phyloP scores from a whole-genome alignment of 2,329 filamentous ascomycete genomes.

The Monilinia aucupariae region DNA sequence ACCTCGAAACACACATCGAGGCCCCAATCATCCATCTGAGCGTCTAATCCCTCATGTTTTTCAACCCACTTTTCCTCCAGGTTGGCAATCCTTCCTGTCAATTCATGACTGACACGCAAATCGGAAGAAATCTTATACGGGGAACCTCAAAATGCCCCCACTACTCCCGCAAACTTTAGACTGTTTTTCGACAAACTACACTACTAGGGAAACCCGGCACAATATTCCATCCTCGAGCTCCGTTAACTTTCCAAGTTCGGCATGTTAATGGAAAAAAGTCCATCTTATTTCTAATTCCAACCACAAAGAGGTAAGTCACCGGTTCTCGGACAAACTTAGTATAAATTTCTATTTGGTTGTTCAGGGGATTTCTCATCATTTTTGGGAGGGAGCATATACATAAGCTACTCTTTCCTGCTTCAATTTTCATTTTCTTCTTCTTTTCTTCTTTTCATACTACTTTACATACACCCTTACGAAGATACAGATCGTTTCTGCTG shows the following conservation, averaged over 20 bases:
- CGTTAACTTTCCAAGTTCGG: background rate
- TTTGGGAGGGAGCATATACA: slow-evolving; percentile 2
- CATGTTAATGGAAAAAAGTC: background rate
- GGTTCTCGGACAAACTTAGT: slow-evolving; percentile 8
- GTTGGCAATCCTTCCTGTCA: background rate
- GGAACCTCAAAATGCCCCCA: slow-evolving; percentile 3
- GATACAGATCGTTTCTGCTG: background rate
- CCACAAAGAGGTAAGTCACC: background rate
- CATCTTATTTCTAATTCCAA: slow-evolving; percentile 1
- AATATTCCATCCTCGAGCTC: background rate
- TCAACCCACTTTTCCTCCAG: background rate
- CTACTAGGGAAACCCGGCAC: background rate
- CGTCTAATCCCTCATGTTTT: background rate
- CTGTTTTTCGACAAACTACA: slow-evolving; percentile 1
- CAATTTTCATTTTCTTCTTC: background rate
- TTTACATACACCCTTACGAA: background rate
- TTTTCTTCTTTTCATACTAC: background rate
- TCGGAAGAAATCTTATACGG: slow-evolving; percentile 7
- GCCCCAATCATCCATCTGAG: background rate
- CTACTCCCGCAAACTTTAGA: background rate
- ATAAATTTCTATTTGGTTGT: background rate
- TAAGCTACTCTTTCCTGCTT: slow-evolving; percentile 1
- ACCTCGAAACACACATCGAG: background rate
- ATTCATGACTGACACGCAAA: slow-evolving; percentile 6
- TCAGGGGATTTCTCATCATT: background rate